Conservation (phyloP, 176 grass and related monocot species). For the Cenchrus fungigraminus region DNA sequence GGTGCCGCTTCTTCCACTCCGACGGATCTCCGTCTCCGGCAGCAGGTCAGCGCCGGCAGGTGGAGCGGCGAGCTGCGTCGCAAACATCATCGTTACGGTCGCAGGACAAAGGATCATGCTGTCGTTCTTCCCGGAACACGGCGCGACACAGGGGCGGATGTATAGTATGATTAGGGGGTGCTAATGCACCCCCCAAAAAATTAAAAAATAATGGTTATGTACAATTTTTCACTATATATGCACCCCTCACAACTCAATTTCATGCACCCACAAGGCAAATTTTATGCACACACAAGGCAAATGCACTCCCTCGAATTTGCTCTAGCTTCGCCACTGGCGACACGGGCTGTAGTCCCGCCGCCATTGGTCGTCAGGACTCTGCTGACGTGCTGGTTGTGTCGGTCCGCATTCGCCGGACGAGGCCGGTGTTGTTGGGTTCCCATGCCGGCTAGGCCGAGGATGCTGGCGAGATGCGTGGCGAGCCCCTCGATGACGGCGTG, state of each 20-base stretch:
- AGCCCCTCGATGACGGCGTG: conserved; percentile 26
- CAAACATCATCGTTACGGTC: not conserved
- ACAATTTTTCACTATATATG: no score
- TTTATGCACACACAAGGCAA: no score
- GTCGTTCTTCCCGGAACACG: not conserved
- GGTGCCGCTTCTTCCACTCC: not conserved
- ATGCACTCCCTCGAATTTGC: no score
- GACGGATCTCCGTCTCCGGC: not conserved
- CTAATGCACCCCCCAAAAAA: no score
- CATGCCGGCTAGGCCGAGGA: conserved; percentile 33
- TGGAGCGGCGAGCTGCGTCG: not conserved
- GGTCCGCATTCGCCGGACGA: not conserved
- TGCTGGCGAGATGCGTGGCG: conserved; percentile 24
- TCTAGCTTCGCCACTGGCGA: no score
- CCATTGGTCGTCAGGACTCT: not conserved
- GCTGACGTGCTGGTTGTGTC: no score
- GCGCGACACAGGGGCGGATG: not conserved
- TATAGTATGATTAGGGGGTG: no score
- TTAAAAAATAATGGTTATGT: no score
- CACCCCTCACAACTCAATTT: no score
- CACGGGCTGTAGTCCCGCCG: no score
- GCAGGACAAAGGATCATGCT: not conserved
- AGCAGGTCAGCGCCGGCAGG: not conserved
- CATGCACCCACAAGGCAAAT: no score
- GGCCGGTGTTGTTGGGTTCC: not conserved